Base-by-base conservation (phyloP, 805 yeast species). In the Hanseniaspora valbyensis region DNA sequence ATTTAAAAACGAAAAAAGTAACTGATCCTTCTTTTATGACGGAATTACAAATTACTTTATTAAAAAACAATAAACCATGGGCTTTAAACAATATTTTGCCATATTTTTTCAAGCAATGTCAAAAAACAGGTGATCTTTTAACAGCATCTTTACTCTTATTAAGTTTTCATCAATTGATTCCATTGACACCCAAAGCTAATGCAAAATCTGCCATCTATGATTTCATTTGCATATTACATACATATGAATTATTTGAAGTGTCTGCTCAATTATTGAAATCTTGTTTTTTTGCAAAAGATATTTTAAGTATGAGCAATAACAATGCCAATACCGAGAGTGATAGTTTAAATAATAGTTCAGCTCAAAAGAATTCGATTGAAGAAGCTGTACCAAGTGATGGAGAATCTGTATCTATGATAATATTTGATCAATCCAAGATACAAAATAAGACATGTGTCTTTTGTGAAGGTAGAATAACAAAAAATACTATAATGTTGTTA, bases 391-490 rank as follows among this genome's bases (percentile, higher is more conserved):
- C 39, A 4, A 19, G 24, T 19, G 39, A 34, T 34, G 24, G 21
- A 5, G 22, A 6, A 7, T 19, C 39, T n/a, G 8, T 16, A 7
- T 34, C 39, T 7, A 34, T 14, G 14, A 34, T 34, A 5, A n/a
- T 6, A 7, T 25, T 25, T 3, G 42, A 39, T 26, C 12, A 7
- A 39, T 9, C 21, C 3, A 39, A 25, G 19, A 3, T 10, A 9
- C 4, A 24, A 21, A 13, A 4, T 16, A 78, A 53, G 0, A 73
- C 78, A n/a, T 89, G 96, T 64, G 72, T 80, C 25, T 76, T 80
- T 54, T 89, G 96, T 63, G 73, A 81, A 54, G 82, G 76, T 59
- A 86, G 95, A 0, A 70, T 89, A 58, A 77, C 75, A 56, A 94
- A 94, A n/a, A 69, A 83, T 51, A 73, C 80, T 14, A 75, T 83